phyloP scores from a whole-genome alignment of 768 basidiomycete species.

The Lactarius hengduanensis region DNA sequence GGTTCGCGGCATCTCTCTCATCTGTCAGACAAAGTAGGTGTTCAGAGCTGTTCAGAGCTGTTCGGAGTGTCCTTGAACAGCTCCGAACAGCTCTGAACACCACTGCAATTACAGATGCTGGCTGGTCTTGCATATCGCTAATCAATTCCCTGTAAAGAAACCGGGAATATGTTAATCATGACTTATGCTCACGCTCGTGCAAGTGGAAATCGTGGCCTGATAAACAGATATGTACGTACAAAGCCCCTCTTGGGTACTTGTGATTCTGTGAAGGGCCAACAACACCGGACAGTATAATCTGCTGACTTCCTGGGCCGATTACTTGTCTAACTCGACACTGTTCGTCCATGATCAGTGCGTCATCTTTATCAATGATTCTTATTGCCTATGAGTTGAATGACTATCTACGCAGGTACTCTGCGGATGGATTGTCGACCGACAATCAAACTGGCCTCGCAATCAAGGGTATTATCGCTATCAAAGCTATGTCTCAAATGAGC shows the following conservation, averaged over 20 bases:
- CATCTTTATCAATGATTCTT: conserved; percentile 49
- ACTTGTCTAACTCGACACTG: conserved; percentile 39
- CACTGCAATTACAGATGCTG: too few species aligned
- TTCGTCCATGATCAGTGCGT: conserved; percentile 51
- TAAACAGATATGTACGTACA: conserved; percentile 29
- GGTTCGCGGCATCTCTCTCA: conserved; percentile 5
- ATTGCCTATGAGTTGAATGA: conserved; percentile 5
- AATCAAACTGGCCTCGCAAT: conserved; percentile 71
- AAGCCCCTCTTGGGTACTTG: background rate
- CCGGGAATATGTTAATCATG: conserved; percentile 40
- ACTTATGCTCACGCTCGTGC: conserved; percentile 32
- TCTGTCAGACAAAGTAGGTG: too few species aligned
- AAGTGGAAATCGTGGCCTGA: conserved; percentile 31
- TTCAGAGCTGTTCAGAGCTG: too few species aligned
- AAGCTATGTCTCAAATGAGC: conserved; percentile 59
- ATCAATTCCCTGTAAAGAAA: conserved; percentile 24
- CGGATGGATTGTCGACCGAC: conserved; percentile 29
- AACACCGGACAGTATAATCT: conserved; percentile 30
- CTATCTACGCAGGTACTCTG: conserved; percentile 14
- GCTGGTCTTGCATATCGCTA: background rate
- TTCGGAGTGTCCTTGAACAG: too few species aligned
- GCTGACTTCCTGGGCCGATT: conserved; percentile 36
- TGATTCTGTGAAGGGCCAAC: background rate
- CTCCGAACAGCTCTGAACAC: too few species aligned
- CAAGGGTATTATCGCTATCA: conserved; percentile 67